Evolutionary conservation across 2,329 filamentous ascomycete genomes (phyloP), one percentile per base, ranked within the genome.

Genomic region (Cladorrhinum sp.): DNA sequence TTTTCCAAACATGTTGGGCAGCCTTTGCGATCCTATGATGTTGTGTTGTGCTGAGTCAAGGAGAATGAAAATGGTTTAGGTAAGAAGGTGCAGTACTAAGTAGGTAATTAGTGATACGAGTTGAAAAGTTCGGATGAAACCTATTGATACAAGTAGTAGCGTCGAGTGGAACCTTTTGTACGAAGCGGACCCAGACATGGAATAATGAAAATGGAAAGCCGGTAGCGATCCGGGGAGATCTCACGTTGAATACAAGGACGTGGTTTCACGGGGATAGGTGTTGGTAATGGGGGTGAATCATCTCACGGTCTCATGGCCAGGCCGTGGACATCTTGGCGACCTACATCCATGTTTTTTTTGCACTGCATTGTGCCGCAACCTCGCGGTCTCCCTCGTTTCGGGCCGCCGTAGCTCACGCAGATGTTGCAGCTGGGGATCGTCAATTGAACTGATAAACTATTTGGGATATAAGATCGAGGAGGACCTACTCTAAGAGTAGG

Each of bases 21-120:
- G 16, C 6, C 71, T 42, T 42, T 42, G 36, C 36, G 36, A 16
- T 21, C n/a, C n/a, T 46, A 46, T 18, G 42, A 46, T 18, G n/a
- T 8, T 46, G 14, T 4, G 16, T 46, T 46, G n/a, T 5, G 12
- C 6, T 42, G 3, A 42, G n/a, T n/a, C n/a, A n/a, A n/a, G n/a
- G n/a, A n/a, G n/a, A n/a, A n/a, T n/a, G n/a, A n/a, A n/a, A n/a
- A n/a, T n/a, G n/a, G n/a, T n/a, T n/a, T n/a, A n/a, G n/a, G n/a
- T n/a, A n/a, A n/a, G n/a, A n/a, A n/a, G n/a, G n/a, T n/a, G n/a
- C n/a, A n/a, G n/a, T n/a, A n/a, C n/a, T n/a, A n/a, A n/a, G n/a
- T n/a, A n/a, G n/a, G 14, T 42, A 42, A n/a, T 3, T n/a, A 42
- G 36, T 28, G 26, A 28, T 28, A 28, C 26, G 36, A 18, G 42